Percentiles rank a stretch among this genome's conserved stretches.
These are phyloP conservation scores for Phyllosticta paracitricarpa DNA, from an alignment of 2,329 filamentous ascomycete species.

Conservation along the genomic window DNA sequence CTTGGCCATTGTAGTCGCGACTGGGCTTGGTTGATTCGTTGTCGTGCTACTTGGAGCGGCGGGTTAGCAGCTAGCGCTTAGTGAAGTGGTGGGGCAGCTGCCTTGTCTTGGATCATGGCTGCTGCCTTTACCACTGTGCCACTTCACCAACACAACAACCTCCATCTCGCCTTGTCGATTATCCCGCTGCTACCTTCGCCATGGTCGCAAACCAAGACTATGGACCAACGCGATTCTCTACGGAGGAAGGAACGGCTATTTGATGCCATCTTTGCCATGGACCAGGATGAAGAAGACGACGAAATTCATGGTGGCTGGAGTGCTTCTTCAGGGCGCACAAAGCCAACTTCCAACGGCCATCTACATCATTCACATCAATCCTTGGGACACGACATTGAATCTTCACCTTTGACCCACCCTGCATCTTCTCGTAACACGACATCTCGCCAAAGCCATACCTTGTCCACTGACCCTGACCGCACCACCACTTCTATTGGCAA, in stretches of 20 bases:
- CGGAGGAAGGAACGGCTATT: slow-evolving; percentile 15
- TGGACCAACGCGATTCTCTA: background rate
- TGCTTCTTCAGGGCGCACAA: slow-evolving; percentile 14
- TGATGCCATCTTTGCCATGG: slow-evolving; percentile 14
- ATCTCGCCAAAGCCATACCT: background rate
- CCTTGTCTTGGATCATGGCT: background rate
- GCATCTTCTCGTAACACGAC: background rate
- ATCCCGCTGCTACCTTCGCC: background rate
- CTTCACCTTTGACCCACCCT: background rate
- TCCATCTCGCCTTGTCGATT: background rate
- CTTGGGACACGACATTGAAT: background rate
- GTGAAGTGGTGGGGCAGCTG: background rate
- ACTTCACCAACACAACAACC: background rate
- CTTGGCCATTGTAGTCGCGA: too few relatives aligned
- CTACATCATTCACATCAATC: background rate
- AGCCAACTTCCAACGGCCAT: background rate
- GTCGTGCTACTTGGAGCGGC: background rate
- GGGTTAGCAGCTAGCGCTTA: background rate
- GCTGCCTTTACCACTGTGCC: background rate
- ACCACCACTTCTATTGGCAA: background rate
- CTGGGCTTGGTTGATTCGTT: too few relatives aligned
- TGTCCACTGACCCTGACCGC: background rate
- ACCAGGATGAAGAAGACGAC: slow-evolving; percentile 12
- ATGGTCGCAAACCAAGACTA: background rate
- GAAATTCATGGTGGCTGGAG: slow-evolving; percentile 14